Conservation (phyloP, 441 rosid species). For the Adansonia rubrostipa region DNA sequence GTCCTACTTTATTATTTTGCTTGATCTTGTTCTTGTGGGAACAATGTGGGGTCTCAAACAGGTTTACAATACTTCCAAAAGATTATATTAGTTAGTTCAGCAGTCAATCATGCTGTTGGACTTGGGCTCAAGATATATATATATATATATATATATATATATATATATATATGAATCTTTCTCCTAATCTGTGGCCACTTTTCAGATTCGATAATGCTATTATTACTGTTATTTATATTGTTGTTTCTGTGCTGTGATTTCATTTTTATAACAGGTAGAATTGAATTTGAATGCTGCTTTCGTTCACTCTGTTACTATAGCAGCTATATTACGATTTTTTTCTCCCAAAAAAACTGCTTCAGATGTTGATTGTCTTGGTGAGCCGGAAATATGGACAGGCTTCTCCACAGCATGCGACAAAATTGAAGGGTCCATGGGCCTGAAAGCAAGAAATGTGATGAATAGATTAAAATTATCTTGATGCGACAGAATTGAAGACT, state of each 20-base stretch:
- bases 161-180: not conserved
- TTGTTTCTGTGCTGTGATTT: constrained; percentile 7
- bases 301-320: not conserved
- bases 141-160: constrained; percentile 1
- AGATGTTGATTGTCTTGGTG: not conserved
- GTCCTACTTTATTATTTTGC: constrained; percentile 16
- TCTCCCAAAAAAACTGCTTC: too few relatives aligned
- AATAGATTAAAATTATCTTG: too few relatives aligned
- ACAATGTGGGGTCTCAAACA: constrained; percentile 21
- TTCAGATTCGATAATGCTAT: not conserved
- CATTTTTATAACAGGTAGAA: not conserved
- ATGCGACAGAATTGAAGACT: too few relatives aligned
- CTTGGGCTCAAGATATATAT: not conserved
- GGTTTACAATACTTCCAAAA: constrained; percentile 8
- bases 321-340: not conserved
- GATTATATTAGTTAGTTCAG: constrained; percentile 24
- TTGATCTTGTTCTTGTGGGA: constrained; percentile 13
- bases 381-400: not conserved
- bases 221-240: not conserved
- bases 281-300: not conserved
- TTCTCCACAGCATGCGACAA: not conserved
- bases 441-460: not conserved
- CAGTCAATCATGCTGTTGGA: constrained; percentile 21
- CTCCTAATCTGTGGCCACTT: constrained; percentile 17
- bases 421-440: constrained; percentile 8